These are phyloP conservation scores for Tricladium varicosporioides DNA, from an alignment of 2,329 filamentous ascomycete species.

Conservation along the genomic window DNA sequence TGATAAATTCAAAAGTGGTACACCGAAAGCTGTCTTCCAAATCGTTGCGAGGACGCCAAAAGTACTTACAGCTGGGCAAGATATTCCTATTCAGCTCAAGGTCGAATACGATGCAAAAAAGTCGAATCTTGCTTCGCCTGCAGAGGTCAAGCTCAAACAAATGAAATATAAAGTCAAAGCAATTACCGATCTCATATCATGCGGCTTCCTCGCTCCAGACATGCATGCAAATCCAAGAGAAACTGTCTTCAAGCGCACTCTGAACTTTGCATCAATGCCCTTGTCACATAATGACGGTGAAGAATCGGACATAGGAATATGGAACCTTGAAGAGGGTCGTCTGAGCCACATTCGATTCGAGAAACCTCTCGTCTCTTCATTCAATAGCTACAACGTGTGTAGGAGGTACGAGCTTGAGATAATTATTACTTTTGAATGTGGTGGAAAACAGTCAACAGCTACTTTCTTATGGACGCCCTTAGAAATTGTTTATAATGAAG, in stretches of 20 bases:
- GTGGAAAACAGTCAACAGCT: background rate
- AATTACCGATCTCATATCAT: background rate
- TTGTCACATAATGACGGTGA: background rate
- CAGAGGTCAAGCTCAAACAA: background rate
- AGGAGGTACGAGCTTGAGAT: background rate
- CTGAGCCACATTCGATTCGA: background rate
- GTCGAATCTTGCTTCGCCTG: background rate
- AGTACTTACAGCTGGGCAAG: background rate
- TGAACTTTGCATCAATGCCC: background rate
- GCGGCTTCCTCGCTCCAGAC: background rate
- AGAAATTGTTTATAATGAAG: background rate
- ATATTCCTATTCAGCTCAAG: background rate
- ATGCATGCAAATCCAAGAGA: background rate
- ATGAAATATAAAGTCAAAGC: background rate
- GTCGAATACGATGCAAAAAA: background rate
- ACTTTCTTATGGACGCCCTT: background rate
- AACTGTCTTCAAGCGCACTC: constrained; percentile 2
- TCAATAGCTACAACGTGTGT: background rate
- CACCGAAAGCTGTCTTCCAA: background rate
- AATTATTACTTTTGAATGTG: background rate
- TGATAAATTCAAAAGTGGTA: background rate
- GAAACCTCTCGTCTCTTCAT: background rate
- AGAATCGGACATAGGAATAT: background rate
- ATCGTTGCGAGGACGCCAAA: background rate
- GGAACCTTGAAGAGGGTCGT: background rate